phyloP scores from a whole-genome alignment of 148 eudicot species.

The Cornus kousa region DNA sequence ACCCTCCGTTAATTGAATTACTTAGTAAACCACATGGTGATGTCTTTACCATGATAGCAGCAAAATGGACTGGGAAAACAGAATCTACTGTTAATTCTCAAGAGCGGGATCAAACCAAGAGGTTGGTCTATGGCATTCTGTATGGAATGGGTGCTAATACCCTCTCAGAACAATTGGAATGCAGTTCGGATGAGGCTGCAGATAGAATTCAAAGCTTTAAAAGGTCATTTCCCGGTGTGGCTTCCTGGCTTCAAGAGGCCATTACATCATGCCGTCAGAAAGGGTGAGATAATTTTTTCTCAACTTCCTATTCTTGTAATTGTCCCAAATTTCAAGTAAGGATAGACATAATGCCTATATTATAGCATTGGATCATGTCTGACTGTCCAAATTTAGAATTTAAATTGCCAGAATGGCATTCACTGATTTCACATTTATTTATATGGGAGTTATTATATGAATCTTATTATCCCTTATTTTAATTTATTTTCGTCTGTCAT shows the following conservation, averaged over 20 bases:
- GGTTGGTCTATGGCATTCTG: conserved; percentile 88
- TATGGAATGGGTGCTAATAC: conserved; percentile 96
- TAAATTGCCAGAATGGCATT: not conserved
- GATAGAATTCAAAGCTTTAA: conserved; percentile 77
- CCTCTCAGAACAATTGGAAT: conserved; percentile 83
- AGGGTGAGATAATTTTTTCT: conserved; percentile 46
- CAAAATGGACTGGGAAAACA: conserved; percentile 77
- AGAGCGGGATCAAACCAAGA: conserved; percentile 93
- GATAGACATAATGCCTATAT: not conserved
- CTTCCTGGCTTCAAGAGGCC: conserved; percentile 92
- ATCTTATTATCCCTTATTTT: not conserved
- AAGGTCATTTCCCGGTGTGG: conserved; percentile 81
- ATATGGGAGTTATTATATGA: not conserved
- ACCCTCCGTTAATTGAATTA: conserved; percentile 66
- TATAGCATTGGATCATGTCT: not conserved
- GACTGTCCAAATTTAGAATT: not conserved
- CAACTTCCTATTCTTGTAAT: not conserved
- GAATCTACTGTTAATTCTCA: conserved; percentile 57
- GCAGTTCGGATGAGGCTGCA: conserved; percentile 76
- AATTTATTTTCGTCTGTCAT: not conserved
- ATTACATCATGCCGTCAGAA: conserved; percentile 71
- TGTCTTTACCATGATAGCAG: conserved; percentile 86
- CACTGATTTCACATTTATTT: not conserved
- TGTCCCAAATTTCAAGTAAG: not conserved
- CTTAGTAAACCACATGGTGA: conserved; percentile 74